These are phyloP conservation scores for Gigaspora rosea DNA, from an alignment of 192 early-diverging fungal species.

Conservation along the genomic window DNA sequence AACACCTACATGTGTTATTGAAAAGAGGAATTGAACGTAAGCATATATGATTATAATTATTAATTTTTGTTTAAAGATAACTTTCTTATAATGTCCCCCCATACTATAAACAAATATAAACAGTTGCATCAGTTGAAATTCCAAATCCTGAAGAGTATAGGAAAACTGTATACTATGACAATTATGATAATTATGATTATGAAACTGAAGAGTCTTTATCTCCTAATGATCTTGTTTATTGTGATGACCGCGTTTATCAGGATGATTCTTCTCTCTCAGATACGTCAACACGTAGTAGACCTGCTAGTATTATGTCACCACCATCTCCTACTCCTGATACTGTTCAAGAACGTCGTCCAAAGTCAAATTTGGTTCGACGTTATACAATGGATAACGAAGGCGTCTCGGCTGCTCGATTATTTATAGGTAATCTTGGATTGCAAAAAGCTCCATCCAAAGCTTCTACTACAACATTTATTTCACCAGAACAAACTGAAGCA, in stretches of 20 bases:
- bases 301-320: background rate
- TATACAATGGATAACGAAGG: slow-evolving; percentile 17
- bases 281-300: background rate
- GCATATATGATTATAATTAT: background rate
- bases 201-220: background rate
- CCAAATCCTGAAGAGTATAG: background rate
- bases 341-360: background rate
- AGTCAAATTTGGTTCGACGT: background rate
- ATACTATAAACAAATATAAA: background rate
- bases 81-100: background rate
- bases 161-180: background rate
- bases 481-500: slow-evolving; percentile 6
- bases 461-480: slow-evolving; percentile 12
- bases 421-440: slow-evolving; percentile 25
- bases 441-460: slow-evolving; percentile 12
- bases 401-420: slow-evolving; percentile 7
- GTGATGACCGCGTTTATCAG: background rate
- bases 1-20: slow-evolving; percentile 9
- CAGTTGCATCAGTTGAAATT: slow-evolving; percentile 12
- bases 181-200: background rate
- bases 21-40: slow-evolving; percentile 31
- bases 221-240: slow-evolving; percentile 11
- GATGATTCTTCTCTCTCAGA: background rate
- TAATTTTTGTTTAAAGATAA: background rate
- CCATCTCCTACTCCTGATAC: background rate